These are phyloP conservation scores for Fusarium illudens DNA, from an alignment of 2,329 filamentous ascomycete species.

Conservation along the genomic window DNA sequence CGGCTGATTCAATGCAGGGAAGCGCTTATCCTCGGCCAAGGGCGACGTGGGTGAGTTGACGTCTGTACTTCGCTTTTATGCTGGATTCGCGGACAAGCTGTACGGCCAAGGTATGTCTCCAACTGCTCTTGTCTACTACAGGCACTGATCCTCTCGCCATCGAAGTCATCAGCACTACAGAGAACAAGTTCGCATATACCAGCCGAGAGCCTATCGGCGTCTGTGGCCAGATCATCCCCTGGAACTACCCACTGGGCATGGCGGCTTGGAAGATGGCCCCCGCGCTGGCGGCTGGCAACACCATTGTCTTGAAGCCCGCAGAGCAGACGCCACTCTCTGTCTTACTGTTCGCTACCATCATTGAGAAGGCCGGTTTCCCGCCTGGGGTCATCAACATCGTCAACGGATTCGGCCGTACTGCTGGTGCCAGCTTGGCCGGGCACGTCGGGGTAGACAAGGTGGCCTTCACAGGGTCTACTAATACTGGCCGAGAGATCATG, in stretches of 20 bases:
- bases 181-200: conserved; percentile 77
- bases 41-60: background rate
- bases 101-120: background rate
- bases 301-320: conserved; percentile 35
- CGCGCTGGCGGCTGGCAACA: conserved; percentile 58
- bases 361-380: conserved; percentile 78
- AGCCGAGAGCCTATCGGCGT: conserved; percentile 78
- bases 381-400: conserved; percentile 79
- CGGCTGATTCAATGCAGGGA: background rate
- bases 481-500: conserved; percentile 77
- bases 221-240: conserved; percentile 74
- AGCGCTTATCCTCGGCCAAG: background rate
- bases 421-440: conserved; percentile 71
- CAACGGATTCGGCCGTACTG: conserved; percentile 73
- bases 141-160: background rate
- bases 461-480: conserved; percentile 79
- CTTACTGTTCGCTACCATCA: conserved; percentile 69
- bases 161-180: conserved; percentile 52
- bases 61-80: background rate
- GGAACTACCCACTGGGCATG: background rate
- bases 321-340: conserved; percentile 73
- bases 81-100: background rate
- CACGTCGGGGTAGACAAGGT: conserved; percentile 77
- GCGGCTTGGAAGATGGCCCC: conserved; percentile 8
- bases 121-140: background rate